Evolutionary conservation across 306 rosid genomes (phyloP).

Genomic region (Cicer judaicum): DNA sequence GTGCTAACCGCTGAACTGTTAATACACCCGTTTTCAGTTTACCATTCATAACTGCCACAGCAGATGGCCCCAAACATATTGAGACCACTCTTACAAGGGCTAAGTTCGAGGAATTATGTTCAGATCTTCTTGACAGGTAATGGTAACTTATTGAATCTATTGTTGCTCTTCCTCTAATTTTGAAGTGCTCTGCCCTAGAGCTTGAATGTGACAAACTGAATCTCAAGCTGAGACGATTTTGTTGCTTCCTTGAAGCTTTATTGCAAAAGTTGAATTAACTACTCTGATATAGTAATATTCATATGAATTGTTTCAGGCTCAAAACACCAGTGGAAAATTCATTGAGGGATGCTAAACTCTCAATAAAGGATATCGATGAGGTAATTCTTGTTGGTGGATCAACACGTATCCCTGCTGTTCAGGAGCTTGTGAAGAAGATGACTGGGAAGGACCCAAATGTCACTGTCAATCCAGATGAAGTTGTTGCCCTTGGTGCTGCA

Average conservation of each 20-base stretch:
- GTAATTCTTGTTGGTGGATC: conserved; percentile 96
- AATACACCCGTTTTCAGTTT: conserved; percentile 53
- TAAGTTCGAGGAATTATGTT: conserved; percentile 89
- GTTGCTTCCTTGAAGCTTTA: background rate
- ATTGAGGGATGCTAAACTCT: conserved; percentile 95
- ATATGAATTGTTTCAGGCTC: conserved; percentile 58
- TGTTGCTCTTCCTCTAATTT: background rate
- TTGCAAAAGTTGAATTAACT: background rate
- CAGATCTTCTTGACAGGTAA: conserved; percentile 96
- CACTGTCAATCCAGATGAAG: conserved; percentile 95
- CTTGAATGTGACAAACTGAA: background rate
- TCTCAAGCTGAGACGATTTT: conserved; percentile 1
- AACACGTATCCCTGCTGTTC: conserved; percentile 93
- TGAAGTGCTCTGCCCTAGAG: background rate
- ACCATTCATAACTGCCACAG: conserved; percentile 95
- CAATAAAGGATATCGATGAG: conserved; percentile 83
- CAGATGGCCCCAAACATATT: conserved; percentile 97
- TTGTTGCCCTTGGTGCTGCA: conserved; percentile 96
- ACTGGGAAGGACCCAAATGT: conserved; percentile 91
- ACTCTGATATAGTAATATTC: background rate
- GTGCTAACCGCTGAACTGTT: background rate
- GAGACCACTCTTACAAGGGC: conserved; percentile 93
- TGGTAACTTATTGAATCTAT: background rate
- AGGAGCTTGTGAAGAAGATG: conserved; percentile 86
- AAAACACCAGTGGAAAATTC: conserved; percentile 86